Conservation (phyloP, 805 yeast species). For the Barnettozyma wickerhamii region DNA sequence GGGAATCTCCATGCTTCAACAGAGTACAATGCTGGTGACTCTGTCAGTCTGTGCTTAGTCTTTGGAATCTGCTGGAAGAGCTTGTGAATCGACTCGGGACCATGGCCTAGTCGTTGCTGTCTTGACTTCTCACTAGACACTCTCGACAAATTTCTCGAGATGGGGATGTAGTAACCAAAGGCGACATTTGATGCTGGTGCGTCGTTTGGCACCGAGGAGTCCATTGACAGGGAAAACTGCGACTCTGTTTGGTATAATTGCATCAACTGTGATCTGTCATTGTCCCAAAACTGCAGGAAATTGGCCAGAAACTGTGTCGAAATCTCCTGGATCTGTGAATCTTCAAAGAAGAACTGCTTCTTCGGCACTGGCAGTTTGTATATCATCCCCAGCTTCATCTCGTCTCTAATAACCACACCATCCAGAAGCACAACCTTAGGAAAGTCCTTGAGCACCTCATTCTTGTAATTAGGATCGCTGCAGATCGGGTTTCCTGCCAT, state of each 20-base stretch:
- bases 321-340: slow-evolving; percentile 58
- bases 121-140: slow-evolving; percentile 53
- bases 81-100: slow-evolving; percentile 60
- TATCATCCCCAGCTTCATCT: slow-evolving; percentile 46
- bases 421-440: slow-evolving; percentile 80
- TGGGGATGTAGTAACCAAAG: slow-evolving; percentile 65
- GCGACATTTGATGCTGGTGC: slow-evolving; percentile 32
- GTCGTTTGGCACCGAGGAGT: slow-evolving; percentile 58
- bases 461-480: slow-evolving; percentile 42
- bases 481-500: slow-evolving; percentile 72
- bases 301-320: slow-evolving; percentile 77
- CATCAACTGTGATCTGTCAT: slow-evolving; percentile 63
- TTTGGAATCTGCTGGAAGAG: slow-evolving; percentile 69
- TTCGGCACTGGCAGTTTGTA: slow-evolving; percentile 51
- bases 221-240: slow-evolving; percentile 77
- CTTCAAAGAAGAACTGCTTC: slow-evolving; percentile 78
- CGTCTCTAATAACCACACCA: slow-evolving; percentile 75
- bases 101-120: slow-evolving; percentile 55
- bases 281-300: slow-evolving; percentile 79
- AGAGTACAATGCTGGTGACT: slow-evolving; percentile 61
- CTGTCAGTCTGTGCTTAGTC: slow-evolving; percentile 65
- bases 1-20: slow-evolving; percentile 75
- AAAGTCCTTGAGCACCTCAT: slow-evolving; percentile 65
- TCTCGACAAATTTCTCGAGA: slow-evolving; percentile 72
- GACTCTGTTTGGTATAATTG: slow-evolving; percentile 78